Evolutionary conservation across 495 filamentous ascomycete genomes (phyloP), one percentile per base, ranked within the genome.

Genomic region (Podospora sp.): DNA sequence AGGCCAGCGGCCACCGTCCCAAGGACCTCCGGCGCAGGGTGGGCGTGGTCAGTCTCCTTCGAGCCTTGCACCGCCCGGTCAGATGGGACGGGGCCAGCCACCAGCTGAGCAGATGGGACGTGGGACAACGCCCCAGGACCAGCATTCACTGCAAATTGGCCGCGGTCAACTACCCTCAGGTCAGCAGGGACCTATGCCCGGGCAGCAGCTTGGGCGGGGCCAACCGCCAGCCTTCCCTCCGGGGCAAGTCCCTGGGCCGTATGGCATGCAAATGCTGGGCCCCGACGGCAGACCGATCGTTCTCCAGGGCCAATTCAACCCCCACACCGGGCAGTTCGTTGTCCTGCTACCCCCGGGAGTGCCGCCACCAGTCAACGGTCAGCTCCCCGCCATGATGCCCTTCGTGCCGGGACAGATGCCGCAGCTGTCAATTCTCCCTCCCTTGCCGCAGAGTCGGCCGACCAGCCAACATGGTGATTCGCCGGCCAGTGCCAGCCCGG

Each of bases 281-380:
- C 73, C 75, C 2, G 73, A 74, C 46, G 75, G 75, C 4, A 73
- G 66, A n/a, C 65, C 69, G 4, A 1, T 64, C 14, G 59, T 72
- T 3, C 62, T 62, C 5, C 64, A 72, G 18, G 62, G 67, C n/a
- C 75, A 76, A 29, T 66, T 71, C 55, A 27, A 55, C 25, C 68
- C 60, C 3, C 70, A 70, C 18, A 66, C 65, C 7, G 58, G 51
- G 22, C 70, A 65, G 46, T 60, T 65, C 40, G 27, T 53, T 20
- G 60, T 20, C 18, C 27, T 58, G 35, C 53, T 65, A 27, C 62
- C 67, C 24, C 24, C 60, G 4, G 49, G 60, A 11, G 58, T 61
- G 21, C 24, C 53, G 14, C 18, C 52, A 14, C 40, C 60, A 49
- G 25, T 52, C 9, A 26, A 26, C 2, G 51, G 51, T 16, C 51